These are phyloP conservation scores for Neurospora sp. DNA, from an alignment of 2,329 filamentous ascomycete species.

Conservation along the genomic window DNA sequence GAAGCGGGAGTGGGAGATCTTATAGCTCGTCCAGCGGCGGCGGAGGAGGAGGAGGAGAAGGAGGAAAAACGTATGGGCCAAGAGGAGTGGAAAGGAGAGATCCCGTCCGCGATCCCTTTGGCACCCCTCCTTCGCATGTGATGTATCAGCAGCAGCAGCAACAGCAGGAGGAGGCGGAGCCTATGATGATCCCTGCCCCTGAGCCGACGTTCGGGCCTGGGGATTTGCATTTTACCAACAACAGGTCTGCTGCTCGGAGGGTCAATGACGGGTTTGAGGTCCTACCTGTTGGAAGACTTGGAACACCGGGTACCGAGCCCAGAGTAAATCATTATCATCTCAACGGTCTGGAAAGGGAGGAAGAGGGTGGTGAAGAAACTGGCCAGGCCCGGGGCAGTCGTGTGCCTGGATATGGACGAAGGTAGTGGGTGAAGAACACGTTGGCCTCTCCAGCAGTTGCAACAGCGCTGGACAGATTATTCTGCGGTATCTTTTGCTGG, in stretches of 20 bases:
- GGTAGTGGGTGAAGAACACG: neutral
- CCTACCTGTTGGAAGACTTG: conserved; percentile 29
- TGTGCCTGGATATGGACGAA: neutral
- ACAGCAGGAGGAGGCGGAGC: neutral
- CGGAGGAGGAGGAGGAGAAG: neutral
- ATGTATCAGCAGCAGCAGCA: neutral
- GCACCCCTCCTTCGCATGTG: neutral
- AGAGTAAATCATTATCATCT: neutral
- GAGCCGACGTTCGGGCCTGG: conserved; percentile 26
- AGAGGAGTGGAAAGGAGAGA: neutral
- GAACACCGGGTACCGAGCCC: neutral
- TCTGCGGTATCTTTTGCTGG: neutral
- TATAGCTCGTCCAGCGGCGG: conserved; percentile 13
- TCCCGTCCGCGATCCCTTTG: conserved; percentile 6
- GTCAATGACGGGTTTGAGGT: conserved; percentile 30
- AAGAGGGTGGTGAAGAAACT: neutral
- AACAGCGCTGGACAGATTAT: neutral
- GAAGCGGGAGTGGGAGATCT: conserved; percentile 14
- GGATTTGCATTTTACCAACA: conserved; percentile 22
- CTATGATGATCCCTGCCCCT: neutral
- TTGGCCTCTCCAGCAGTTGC: neutral
- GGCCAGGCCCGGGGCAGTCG: neutral
- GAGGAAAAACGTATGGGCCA: neutral
- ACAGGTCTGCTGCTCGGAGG: conserved; percentile 23
- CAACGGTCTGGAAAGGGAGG: neutral